Evolutionary conservation across 257 asterid genomes (phyloP).

Genomic region (Hygrophila difformis): DNA sequence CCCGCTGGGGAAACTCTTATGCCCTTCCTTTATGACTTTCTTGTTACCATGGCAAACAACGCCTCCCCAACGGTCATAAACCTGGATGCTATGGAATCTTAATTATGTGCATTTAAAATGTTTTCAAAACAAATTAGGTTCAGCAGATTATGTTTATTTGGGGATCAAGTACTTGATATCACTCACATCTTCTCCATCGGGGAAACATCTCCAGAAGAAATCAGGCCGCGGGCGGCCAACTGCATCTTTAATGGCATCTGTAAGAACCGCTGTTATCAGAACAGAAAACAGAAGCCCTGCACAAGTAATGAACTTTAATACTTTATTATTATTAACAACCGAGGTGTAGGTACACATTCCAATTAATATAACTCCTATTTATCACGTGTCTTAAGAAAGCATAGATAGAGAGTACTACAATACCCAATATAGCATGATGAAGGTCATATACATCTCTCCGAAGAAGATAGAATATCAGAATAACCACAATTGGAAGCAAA

Average conservation of each 20-base stretch:
- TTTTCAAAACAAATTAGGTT: background rate
- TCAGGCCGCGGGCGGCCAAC: slow-evolving; percentile 96
- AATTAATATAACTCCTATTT: background rate
- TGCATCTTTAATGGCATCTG: slow-evolving; percentile 62
- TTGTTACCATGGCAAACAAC: slow-evolving; percentile 69
- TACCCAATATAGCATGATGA: slow-evolving; percentile 75
- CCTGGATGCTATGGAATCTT: slow-evolving; percentile 30
- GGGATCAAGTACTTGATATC: slow-evolving; percentile 11
- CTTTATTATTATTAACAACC: background rate
- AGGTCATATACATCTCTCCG: slow-evolving; percentile 75
- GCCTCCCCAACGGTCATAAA: slow-evolving; percentile 59
- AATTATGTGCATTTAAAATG: slow-evolving; percentile 8
- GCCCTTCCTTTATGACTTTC: slow-evolving; percentile 42
- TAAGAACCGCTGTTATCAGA: slow-evolving; percentile 58
- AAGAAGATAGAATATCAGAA: slow-evolving; percentile 54
- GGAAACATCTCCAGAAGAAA: slow-evolving; percentile 95
- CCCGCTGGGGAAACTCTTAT: slow-evolving; percentile 90
- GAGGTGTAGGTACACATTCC: background rate
- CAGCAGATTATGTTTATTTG: slow-evolving; percentile 1
- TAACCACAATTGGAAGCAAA: slow-evolving; percentile 44
- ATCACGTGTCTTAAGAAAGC: slow-evolving; percentile 1
- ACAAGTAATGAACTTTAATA: slow-evolving; percentile 5
- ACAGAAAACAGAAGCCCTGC: slow-evolving; percentile 60
- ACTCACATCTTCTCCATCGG: slow-evolving; percentile 80
- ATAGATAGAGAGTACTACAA: background rate